These are phyloP conservation scores for Aspergillus cristatus DNA, from an alignment of 495 filamentous ascomycete species.

Conservation along the genomic window DNA sequence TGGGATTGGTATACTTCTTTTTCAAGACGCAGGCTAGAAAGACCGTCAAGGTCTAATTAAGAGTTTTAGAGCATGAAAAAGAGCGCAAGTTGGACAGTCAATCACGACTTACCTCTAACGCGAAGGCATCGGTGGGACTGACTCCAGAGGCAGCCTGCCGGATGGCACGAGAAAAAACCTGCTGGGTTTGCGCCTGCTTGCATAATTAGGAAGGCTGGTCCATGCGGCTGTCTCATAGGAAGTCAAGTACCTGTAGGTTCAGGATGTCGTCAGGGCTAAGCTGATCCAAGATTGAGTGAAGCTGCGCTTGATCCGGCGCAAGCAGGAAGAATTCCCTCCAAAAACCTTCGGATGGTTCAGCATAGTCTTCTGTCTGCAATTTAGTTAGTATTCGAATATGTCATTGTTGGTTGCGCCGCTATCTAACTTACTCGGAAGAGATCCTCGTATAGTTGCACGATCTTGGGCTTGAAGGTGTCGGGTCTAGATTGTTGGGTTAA, in stretches of 20 bases:
- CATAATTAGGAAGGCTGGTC: conserved; percentile 5
- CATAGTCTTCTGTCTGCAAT: conserved; percentile 37
- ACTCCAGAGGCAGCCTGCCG: conserved; percentile 54
- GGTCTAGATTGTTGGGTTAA: conserved; percentile 89
- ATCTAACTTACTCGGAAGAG: conserved; percentile 63
- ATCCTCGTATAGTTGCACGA: conserved; percentile 78
- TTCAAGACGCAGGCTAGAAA: conserved; percentile 72
- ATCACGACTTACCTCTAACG: conserved; percentile 66
- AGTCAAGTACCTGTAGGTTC: conserved; percentile 51
- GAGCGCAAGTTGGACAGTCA: too few species aligned
- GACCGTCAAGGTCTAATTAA: conserved; percentile 69
- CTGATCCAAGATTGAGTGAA: conserved; percentile 57
- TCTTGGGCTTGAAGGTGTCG: conserved; percentile 85
- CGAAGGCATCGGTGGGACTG: conserved; percentile 61
- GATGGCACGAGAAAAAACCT: conserved; percentile 67
- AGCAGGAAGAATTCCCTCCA: conserved; percentile 95
- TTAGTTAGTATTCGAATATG: conserved; percentile 2
- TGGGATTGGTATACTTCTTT: conserved; percentile 93
- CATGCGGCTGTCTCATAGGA: not conserved
- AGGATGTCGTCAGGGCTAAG: conserved; percentile 67
- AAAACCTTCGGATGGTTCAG: conserved; percentile 75
- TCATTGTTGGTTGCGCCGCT: not conserved
- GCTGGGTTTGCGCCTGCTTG: conserved; percentile 56
- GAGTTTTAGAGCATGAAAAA: conserved; percentile 13
- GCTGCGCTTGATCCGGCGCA: conserved; percentile 57